Base-by-base conservation (phyloP, 2,329 filamentous ascomycete genomes). In the Chalaropsis thielavioides region DNA sequence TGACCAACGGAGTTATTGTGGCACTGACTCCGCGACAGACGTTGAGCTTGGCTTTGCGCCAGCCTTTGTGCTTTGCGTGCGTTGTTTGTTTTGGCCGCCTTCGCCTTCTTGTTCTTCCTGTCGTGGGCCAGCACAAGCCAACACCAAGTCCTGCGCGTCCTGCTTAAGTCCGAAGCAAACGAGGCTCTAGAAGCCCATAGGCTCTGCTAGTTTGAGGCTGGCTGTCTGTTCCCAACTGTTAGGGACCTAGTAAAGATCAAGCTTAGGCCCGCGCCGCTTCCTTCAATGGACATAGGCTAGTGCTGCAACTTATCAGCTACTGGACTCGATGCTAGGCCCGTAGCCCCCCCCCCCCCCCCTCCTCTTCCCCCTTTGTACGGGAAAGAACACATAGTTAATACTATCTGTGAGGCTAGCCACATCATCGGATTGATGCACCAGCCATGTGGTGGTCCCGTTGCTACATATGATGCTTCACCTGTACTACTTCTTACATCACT, bases 201-300 rank as follows among this genome's bases (percentile, higher is more conserved):
- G 17, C 13, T 17, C 22, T 31, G 51, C 27, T 56, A 17, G 27
- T 19, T 56, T n/a, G 24, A 56, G 27, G 51, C 51, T 56, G 51
- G 51, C 15, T 24, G 15, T 19, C 4, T 51, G 46, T n/a, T 56
- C 51, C 51, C 51, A 56, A 56, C 13, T 19, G 51, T 31, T 56
- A 56, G 51, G 51, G 27, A 35, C 27, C 27, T n/a, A 24, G 51
- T 27, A 56, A 17, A 56, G 51, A 56, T 56, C 51, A 56, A 56
- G 27, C 51, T 31, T 56, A 56, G 51, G 51, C 51, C 51, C 51
- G 51, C 51, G 51, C 51, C 51, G 51, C 51, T 56, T 56, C 51
- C 51, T 56, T 35, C 51, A 19, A 31, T 13, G 51, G 8, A 19
- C 13, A 19, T n/a, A 35, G 11, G 13, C 17, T 51, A 51, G 46